Conservation (phyloP, 2,329 filamentous ascomycete species). For the Xylariaceae sp. region DNA sequence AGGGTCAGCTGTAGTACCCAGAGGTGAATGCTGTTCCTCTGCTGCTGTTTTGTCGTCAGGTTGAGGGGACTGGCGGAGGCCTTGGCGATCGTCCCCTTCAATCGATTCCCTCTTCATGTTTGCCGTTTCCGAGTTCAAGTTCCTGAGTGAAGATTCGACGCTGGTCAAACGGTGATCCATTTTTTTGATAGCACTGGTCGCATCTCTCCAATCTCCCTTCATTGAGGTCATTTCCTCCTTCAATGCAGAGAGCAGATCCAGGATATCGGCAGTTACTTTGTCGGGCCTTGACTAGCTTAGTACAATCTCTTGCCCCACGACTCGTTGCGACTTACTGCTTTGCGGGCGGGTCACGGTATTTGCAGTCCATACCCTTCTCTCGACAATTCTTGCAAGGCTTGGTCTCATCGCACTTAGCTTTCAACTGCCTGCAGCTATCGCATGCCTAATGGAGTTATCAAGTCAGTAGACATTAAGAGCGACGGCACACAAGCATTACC, state of each 20-base stretch:
- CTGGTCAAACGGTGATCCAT: slow-evolving; percentile 34
- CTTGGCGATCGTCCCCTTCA: slow-evolving; percentile 27
- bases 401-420: slow-evolving; percentile 88
- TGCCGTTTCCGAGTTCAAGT: slow-evolving; percentile 21
- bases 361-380: slow-evolving; percentile 78
- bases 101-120: slow-evolving; percentile 28
- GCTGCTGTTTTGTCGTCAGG: slow-evolving; percentile 16
- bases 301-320: not conserved
- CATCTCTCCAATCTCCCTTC: slow-evolving; percentile 17
- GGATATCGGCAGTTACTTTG: slow-evolving; percentile 56
- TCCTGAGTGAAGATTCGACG: slow-evolving; percentile 31
- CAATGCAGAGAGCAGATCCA: slow-evolving; percentile 45
- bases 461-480: slow-evolving; percentile 14
- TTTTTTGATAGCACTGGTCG: slow-evolving; percentile 24
- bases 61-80: slow-evolving; percentile 17
- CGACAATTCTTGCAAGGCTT: slow-evolving; percentile 82
- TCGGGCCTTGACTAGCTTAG: slow-evolving; percentile 42
- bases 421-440: slow-evolving; percentile 80
- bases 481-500: slow-evolving; percentile 33
- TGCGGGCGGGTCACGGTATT: slow-evolving; percentile 85
- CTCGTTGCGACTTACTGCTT: slow-evolving; percentile 67
- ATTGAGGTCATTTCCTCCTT: slow-evolving; percentile 29
- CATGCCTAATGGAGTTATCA: slow-evolving; percentile 61
- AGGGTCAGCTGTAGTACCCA: slow-evolving; percentile 22
- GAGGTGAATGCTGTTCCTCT: slow-evolving; percentile 25